Conservation (phyloP, 352 stramenopile genomes). For the Globisporangium radiosum region DNA sequence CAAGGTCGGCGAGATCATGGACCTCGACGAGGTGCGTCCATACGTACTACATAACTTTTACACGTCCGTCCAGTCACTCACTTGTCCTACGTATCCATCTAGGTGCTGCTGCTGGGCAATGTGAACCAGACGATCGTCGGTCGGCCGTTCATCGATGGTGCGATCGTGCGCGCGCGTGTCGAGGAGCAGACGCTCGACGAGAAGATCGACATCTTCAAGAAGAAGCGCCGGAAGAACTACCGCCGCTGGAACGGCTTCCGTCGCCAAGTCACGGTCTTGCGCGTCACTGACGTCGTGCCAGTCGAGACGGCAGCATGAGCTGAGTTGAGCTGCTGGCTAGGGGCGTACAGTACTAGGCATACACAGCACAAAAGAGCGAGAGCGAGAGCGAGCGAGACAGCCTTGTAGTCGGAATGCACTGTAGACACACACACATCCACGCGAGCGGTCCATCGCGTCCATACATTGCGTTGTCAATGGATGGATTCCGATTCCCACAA, state of each 20-base stretch:
- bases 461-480: too few relatives aligned
- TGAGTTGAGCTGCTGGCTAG: too few relatives aligned
- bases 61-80: neutral
- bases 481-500: too few relatives aligned
- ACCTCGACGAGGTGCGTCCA: slow-evolving; percentile 58
- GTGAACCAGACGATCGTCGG: slow-evolving; percentile 83
- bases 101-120: slow-evolving; percentile 77
- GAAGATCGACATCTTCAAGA: slow-evolving; percentile 89
- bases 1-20: slow-evolving; percentile 81
- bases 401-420: neutral
- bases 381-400: too few relatives aligned
- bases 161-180: slow-evolving; percentile 69
- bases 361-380: neutral
- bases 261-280: slow-evolving; percentile 79
- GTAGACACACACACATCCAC: neutral
- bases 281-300: slow-evolving; percentile 74
- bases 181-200: slow-evolving; percentile 84
- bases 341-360: neutral
- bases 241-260: slow-evolving; percentile 85
- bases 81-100: neutral
- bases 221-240: slow-evolving; percentile 89
- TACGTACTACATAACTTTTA: neutral
- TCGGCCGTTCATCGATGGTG: slow-evolving; percentile 57
- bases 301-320: slow-evolving; percentile 14
- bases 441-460: too few relatives aligned